These are phyloP conservation scores for Poa pratensis DNA, from an alignment of 176 grass and related monocot genomes.

Conservation along the genomic window DNA sequence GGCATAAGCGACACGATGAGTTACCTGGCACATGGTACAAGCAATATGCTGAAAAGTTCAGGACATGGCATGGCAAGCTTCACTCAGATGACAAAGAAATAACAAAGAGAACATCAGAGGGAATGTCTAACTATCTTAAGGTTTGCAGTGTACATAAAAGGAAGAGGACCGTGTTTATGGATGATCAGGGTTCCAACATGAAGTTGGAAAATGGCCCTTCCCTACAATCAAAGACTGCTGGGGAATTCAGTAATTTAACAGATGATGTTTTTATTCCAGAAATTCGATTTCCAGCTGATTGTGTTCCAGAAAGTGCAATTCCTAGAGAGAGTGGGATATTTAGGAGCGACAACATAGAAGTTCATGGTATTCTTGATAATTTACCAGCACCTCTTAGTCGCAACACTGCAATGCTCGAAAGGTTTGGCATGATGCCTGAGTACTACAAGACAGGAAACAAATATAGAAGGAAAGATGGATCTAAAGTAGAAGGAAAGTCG, in stretches of 20 bases:
- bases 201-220: constrained; percentile 61
- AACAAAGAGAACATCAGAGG: constrained; percentile 85
- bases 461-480: constrained; percentile 87
- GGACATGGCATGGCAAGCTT: constrained; percentile 64
- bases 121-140: constrained; percentile 85
- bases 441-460: constrained; percentile 95
- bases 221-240: constrained; percentile 56
- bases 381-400: constrained; percentile 78
- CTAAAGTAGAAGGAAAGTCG: constrained; percentile 66
- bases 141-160: constrained; percentile 78
- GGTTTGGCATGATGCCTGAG: constrained; percentile 95
- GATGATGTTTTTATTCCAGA: constrained; percentile 90
- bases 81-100: constrained; percentile 71
- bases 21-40: constrained; percentile 80
- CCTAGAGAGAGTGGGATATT: constrained; percentile 58
- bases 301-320: constrained; percentile 90
- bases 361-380: constrained; percentile 90
- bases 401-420: constrained; percentile 95
- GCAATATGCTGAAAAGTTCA: constrained; percentile 75
- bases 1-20: constrained; percentile 63
- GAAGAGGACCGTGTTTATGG: constrained; percentile 75
- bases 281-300: constrained; percentile 83
- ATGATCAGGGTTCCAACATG: constrained; percentile 42
- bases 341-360: constrained; percentile 65
- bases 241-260: constrained; percentile 58